phyloP scores from a whole-genome alignment of 2,329 filamentous ascomycete genomes.

The Hortaea werneckii region DNA sequence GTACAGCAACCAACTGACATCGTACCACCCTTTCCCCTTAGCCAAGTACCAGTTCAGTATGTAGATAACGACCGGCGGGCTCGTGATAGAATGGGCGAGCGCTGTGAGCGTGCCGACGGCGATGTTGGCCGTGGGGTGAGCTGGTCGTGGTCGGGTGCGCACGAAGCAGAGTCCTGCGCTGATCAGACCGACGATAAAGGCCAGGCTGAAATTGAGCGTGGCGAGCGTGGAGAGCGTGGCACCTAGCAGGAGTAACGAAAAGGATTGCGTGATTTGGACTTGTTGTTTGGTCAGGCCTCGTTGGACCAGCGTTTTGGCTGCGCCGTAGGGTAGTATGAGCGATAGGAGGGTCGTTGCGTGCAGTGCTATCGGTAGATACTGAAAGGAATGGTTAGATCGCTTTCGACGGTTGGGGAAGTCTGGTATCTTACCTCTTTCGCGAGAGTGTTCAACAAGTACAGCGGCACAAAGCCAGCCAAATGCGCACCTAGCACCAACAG shows the following conservation, averaged over 20 bases:
- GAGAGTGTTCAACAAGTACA: slow-evolving; percentile 77
- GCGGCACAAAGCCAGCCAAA: slow-evolving; percentile 65
- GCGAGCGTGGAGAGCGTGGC: slow-evolving; percentile 87
- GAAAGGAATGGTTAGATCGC: neutral
- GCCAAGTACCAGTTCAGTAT: slow-evolving; percentile 11
- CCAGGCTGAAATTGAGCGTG: slow-evolving; percentile 89
- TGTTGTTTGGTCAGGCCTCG: slow-evolving; percentile 44
- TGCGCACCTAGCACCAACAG: slow-evolving; percentile 63
- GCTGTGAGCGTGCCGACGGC: slow-evolving; percentile 5
- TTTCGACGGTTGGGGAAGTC: too few species aligned
- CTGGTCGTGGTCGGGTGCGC: slow-evolving; percentile 20
- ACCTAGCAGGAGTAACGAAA: slow-evolving; percentile 84
- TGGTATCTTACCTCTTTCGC: slow-evolving; percentile 48
- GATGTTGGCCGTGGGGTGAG: slow-evolving; percentile 1
- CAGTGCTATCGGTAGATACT: slow-evolving; percentile 32
- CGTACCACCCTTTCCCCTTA: slow-evolving; percentile 1
- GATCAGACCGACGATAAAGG: slow-evolving; percentile 72
- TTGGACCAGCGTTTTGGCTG: neutral
- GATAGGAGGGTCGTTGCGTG: slow-evolving; percentile 36
- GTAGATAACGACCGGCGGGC: slow-evolving; percentile 14
- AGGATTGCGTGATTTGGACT: slow-evolving; percentile 71
- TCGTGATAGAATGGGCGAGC: slow-evolving; percentile 9
- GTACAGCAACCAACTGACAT: slow-evolving; percentile 13
- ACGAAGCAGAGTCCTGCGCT: slow-evolving; percentile 72
- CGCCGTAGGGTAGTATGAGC: slow-evolving; percentile 21